Evolutionary conservation across 176 grass and related monocot genomes (phyloP), one percentile per base, ranked within the genome.

Genomic region (Aegilops bicornis): DNA sequence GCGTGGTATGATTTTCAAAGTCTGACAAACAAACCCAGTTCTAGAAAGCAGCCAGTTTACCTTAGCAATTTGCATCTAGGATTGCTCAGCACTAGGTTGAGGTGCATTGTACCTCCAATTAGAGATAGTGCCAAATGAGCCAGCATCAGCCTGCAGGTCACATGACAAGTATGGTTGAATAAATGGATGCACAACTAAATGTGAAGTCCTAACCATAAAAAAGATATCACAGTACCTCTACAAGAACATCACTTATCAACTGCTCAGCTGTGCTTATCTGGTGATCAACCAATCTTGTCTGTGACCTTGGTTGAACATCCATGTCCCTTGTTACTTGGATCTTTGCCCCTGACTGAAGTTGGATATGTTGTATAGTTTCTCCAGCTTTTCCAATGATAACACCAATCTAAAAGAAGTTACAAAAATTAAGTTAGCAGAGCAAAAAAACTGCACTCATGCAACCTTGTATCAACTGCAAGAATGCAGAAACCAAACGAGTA

Each of bases 331-430:
- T 98, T 58, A 98, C 93, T 91, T 95, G 93, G 66, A 98, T 98
- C 82, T 95, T 98, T 48, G 96, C 96, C 67, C 93, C 96, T 58
- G 93, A 98, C 76, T 98, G 91, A 54, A 92, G 81, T 80, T 95
- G 93, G 43, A 98, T 78, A 79, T 92, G 86, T 67, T 90, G 94
- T 42, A 98, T 95, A 77, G 93, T 98, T 77, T 95, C 96, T 50
- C 96, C 91, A 79, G 91, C 72, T 88, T 98, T 98, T 71, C 93
- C 91, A 82, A 98, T 98, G 58, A 98, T 92, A 63, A 98, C 96
- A 68, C 96, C 96, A 76, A 98, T 93, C 96, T 98, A 72, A 20
- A 84, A 42, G 40, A 42, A 22, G 69, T 37, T 72, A 70, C 10
- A 0, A 33, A 37, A 8, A 64, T 48, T 77, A 64, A 65, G 8